A percentile compares a stretch with the other conserved stretches of the same genome.
Evolutionary conservation across 2,329 filamentous ascomycete species (phyloP).

Genomic region (Paecilomyces formosus): DNA sequence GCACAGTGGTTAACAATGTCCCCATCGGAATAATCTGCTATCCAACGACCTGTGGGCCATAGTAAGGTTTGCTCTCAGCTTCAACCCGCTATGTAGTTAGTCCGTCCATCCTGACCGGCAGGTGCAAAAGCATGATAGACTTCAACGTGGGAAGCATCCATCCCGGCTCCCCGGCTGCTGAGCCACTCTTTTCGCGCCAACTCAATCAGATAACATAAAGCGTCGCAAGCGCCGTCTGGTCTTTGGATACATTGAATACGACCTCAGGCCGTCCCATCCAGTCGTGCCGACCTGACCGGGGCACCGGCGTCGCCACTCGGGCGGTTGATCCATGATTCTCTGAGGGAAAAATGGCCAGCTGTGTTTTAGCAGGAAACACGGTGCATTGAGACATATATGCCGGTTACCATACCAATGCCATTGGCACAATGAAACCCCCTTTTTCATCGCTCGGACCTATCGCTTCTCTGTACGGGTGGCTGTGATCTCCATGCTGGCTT

Average conservation of each 20-base stretch:
- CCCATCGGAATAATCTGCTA: neutral
- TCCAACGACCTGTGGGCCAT: neutral
- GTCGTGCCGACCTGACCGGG: neutral
- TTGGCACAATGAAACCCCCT: neutral
- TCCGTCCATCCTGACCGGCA: neutral
- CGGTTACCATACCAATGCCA: neutral
- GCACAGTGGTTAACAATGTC: neutral
- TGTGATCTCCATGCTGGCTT: neutral
- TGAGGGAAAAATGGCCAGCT: neutral
- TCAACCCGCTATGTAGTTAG: neutral
- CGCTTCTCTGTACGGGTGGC: neutral
- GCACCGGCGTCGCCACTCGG: neutral
- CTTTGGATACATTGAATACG: neutral
- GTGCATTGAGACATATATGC: neutral
- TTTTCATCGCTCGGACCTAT: neutral
- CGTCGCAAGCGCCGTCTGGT: neutral
- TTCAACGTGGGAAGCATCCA: neutral
- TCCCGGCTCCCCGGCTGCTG: neutral
- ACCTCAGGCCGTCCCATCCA: neutral
- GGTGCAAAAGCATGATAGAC: neutral
- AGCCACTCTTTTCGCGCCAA: neutral
- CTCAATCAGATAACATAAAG: neutral
- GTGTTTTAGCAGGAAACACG: neutral
- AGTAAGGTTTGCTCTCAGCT: neutral
- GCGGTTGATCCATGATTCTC: neutral